Percentiles rank a stretch among this genome's conserved stretches.
phyloP scores from a whole-genome alignment of 805 yeast genomes.

The Lipomyces chichibuensis region DNA sequence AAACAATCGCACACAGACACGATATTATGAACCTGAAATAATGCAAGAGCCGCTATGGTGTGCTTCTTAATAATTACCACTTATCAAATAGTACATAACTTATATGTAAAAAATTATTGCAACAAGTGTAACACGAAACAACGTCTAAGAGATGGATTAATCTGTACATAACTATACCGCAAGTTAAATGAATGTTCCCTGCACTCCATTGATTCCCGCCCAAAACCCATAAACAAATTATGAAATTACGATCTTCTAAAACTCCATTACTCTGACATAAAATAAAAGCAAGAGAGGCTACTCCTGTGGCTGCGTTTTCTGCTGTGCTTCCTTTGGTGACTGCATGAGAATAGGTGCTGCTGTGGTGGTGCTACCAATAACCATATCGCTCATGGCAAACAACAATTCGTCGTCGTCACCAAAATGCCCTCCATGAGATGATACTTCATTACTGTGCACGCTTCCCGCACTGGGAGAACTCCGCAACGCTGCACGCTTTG shows the following conservation, averaged over 20 bases:
- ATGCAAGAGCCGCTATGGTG: not conserved
- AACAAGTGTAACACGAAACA: not conserved
- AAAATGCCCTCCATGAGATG: conserved; percentile 4
- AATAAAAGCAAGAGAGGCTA: not conserved
- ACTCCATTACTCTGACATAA: not conserved
- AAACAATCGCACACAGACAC: not conserved
- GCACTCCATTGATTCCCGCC: not conserved
- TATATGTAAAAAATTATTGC: not conserved
- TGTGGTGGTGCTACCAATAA: not conserved
- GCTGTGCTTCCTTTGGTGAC: not conserved
- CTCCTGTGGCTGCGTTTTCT: not conserved
- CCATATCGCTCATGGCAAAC: conserved; percentile 49
- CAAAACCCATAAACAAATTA: not conserved
- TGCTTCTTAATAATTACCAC: not conserved
- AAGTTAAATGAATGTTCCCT: not conserved
- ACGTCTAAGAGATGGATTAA: not conserved
- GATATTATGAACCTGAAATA: not conserved
- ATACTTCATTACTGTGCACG: conserved; percentile 9
- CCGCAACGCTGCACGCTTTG: conserved; percentile 6
- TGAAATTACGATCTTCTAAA: not conserved
- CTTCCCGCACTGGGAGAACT: conserved; percentile 10
- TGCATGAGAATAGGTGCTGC: not conserved
- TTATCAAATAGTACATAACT: not conserved
- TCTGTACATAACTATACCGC: not conserved
- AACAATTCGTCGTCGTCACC: conserved; percentile 45